Evolutionary conservation across 2,329 filamentous ascomycete species (phyloP).

Genomic region (Cercospora zeina): DNA sequence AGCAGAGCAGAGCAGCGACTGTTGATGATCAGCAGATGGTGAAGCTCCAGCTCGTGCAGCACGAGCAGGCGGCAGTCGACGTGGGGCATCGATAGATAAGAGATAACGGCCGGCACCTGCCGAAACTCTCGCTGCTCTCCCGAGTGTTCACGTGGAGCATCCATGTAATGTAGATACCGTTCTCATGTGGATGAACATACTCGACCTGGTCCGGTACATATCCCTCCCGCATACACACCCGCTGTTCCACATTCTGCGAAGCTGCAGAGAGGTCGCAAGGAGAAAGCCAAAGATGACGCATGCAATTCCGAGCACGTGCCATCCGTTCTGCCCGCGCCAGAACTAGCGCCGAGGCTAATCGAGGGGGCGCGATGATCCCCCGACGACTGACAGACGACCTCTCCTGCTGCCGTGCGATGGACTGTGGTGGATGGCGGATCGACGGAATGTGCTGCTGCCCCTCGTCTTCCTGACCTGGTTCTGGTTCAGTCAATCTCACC

Average conservation of each 20-base stretch:
- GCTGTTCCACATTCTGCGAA: not conserved
- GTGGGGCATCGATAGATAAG: not conserved
- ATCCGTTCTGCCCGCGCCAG: not conserved
- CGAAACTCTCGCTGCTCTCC: not conserved
- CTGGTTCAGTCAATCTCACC: constrained; percentile 52
- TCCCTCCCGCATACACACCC: not conserved
- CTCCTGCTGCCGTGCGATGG: constrained; percentile 19
- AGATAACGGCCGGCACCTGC: constrained; percentile 4
- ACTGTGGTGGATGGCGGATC: constrained; percentile 42
- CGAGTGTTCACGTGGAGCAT: no score
- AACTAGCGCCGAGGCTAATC: not conserved
- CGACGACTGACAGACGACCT: constrained; percentile 6
- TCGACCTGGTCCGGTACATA: not conserved
- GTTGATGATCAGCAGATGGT: not conserved
- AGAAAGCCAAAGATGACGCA: not conserved
- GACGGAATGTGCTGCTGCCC: constrained; percentile 50
- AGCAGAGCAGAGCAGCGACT: constrained; percentile 1
- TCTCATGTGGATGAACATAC: not conserved
- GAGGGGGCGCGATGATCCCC: constrained; percentile 7
- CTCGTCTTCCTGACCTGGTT: constrained; percentile 56
- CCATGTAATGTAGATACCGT: not conserved
- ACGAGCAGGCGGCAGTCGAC: not conserved
- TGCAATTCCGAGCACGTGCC: not conserved
- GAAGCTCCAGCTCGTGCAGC: not conserved
- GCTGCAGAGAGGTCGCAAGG: not conserved